Conservation (phyloP, 345 rosid genomes). For the Arabidopsis arenosa region DNA sequence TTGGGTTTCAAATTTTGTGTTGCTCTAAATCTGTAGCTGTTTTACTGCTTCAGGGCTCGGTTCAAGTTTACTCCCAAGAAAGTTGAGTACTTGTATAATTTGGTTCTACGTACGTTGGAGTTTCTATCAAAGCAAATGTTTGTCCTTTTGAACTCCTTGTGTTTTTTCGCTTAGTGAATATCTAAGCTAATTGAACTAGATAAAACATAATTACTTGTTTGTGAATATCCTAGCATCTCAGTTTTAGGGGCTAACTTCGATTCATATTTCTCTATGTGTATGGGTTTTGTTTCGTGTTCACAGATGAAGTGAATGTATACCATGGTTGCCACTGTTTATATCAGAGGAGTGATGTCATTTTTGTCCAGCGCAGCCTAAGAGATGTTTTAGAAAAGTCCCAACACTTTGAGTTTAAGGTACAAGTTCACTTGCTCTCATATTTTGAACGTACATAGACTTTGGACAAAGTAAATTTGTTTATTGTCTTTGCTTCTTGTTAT, state of each 20-base stretch:
- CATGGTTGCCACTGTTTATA: background rate
- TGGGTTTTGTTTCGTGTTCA: conserved; percentile 33
- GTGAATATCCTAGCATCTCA: background rate
- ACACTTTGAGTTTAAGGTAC: too few species aligned
- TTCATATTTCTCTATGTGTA: conserved; percentile 31
- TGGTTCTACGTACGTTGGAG: conserved; percentile 93
- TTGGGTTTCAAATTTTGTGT: conserved; percentile 15
- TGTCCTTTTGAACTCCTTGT: conserved; percentile 17
- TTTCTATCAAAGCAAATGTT: conserved; percentile 88
- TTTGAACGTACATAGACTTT: too few species aligned
- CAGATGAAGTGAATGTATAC: conserved; percentile 17
- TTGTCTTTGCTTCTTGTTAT: too few species aligned
- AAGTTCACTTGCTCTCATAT: too few species aligned
- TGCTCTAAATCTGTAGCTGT: conserved; percentile 65
- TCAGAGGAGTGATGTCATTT: too few species aligned
- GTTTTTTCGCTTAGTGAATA: background rate
- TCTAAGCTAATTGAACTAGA: background rate
- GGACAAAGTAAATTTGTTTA: too few species aligned
- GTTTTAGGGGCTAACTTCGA: conserved; percentile 22
- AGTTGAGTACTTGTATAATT: conserved; percentile 88
- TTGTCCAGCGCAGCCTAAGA: too few species aligned
- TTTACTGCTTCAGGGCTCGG: conserved; percentile 96
- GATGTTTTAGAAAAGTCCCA: too few species aligned
- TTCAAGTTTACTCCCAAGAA: conserved; percentile 93
- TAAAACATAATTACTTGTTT: background rate